Evolutionary conservation across 495 filamentous ascomycete genomes (phyloP), one percentile per base, ranked within the genome.

Genomic region (Aspergillus diversus): DNA sequence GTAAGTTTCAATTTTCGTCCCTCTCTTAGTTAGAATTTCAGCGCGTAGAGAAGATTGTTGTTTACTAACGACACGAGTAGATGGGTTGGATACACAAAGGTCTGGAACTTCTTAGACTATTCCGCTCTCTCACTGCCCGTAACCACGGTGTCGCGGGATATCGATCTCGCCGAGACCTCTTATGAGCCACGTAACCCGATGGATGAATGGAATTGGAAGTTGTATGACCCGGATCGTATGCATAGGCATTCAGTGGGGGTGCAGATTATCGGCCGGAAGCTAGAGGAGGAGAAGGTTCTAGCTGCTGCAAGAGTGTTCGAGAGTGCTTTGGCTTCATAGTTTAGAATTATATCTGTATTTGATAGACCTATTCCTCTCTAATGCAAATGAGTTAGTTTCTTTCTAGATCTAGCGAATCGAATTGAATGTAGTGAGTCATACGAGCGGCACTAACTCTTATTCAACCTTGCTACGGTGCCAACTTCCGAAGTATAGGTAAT

Each of bases 31-130:
- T 27, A 27, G 21, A 27, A 27, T 27, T 27, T 27, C 21, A 27
- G 21, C 21, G 21, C 21, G 1, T 27, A 27, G 21, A 27, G 21
- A 27, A 27, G 2, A 27, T 27, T 27, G 21, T 27, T 27, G 21
- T 2, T 27, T 27, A 27, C 39, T 43, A 43, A 43, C 72, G 78
- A 15, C 69, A 61, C 65, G 77, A 83, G 61, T 71, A 43, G 67
- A 7, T 79, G 77, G 77, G 73, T 86, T 48, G 80, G 80, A 1
- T 92, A 90, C 65, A 89, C 86, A 0, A 76, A 78, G 37, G 83
- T 89, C 62, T 92, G 88, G 88, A 91, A 92, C 68, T 66, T 90
- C 37, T 71, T 90, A 0, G 86, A 90, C 67, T 90, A 87, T 64
- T 82, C 83, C 7, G 74, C 80, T 21, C 73, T 86, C 33, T 79